Evolutionary conservation across 2,329 filamentous ascomycete species (phyloP).

Genomic region (Aureobasidium melanogenum): DNA sequence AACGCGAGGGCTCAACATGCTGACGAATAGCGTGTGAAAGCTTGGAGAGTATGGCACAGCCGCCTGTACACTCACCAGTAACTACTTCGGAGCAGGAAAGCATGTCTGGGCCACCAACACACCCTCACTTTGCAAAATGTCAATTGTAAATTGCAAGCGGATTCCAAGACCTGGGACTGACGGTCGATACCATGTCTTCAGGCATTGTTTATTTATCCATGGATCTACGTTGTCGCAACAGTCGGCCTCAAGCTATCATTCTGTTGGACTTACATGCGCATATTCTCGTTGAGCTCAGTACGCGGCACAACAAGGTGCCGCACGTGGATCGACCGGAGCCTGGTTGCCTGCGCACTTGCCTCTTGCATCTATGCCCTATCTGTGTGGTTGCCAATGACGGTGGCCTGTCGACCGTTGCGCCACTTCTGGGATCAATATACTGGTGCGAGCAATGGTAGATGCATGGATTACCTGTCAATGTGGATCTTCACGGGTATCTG

Average conservation of each 20-base stretch:
- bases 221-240: background rate
- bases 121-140: background rate
- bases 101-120: background rate
- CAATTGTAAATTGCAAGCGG: background rate
- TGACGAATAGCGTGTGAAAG: background rate
- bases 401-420: background rate
- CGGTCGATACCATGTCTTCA: background rate
- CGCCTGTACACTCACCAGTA: background rate
- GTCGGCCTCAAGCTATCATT: background rate
- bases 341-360: background rate
- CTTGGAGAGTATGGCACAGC: background rate
- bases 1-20: background rate
- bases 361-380: background rate
- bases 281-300: background rate
- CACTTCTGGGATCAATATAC: background rate
- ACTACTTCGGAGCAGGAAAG: background rate
- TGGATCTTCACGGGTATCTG: background rate
- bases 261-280: background rate
- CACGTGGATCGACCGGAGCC: background rate
- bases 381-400: background rate
- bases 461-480: background rate
- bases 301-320: background rate
- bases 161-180: background rate
- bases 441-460: background rate
- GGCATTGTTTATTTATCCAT: background rate